A percentile compares a stretch with the other conserved stretches of the same genome.
These are phyloP conservation scores for Carallia brachiata DNA, from an alignment of 345 rosid species.

Conservation along the genomic window DNA sequence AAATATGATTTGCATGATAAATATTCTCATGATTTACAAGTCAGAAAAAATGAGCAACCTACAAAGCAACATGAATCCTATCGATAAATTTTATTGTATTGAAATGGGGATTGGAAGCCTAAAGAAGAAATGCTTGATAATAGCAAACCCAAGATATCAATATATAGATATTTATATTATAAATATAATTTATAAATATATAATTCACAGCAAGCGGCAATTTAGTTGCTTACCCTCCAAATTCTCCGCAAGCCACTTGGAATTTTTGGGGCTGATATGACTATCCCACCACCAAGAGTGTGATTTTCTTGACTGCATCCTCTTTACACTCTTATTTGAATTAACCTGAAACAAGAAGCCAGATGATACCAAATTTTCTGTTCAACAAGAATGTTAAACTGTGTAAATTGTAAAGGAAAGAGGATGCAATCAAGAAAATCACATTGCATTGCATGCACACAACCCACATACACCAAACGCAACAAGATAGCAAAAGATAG, in stretches of 20 bases:
- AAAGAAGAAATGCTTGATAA: no score
- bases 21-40: background rate
- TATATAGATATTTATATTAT: background rate
- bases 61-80: background rate
- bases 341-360: conserved; percentile 18
- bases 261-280: conserved; percentile 31
- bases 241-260: conserved; percentile 50
- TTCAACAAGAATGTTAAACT: no score
- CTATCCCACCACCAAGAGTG: conserved; percentile 42
- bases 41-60: background rate
- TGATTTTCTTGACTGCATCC: conserved; percentile 25
- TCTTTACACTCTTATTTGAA: conserved; percentile 14
- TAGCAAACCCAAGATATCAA: background rate
- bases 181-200: background rate
- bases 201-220: background rate
- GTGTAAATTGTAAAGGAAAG: background rate
- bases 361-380: background rate
- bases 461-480: no score
- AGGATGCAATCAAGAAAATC: conserved; percentile 25
- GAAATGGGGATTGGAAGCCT: no score
- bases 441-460: background rate
- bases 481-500: no score
- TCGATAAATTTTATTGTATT: background rate
- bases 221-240: conserved; percentile 41
- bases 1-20: background rate